Evolutionary conservation across 2,329 filamentous ascomycete species (phyloP), one percentile per base, ranked within the genome.

Genomic region (Monosporascus ibericus): DNA sequence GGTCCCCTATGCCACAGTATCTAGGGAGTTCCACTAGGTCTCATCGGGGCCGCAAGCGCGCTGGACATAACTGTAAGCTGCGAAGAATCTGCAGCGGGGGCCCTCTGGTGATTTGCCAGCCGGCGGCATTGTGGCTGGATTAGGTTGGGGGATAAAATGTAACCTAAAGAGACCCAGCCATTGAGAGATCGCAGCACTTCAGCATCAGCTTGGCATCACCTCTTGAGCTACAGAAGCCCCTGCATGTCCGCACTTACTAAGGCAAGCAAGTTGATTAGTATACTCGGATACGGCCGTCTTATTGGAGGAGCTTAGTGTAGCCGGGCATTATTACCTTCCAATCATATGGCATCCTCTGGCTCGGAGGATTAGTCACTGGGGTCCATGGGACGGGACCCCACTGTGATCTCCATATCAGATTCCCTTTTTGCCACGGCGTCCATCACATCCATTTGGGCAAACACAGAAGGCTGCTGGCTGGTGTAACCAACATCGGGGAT

Each of bases 151-250:
- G 56, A 48, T 49, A 40, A 40, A 27, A 55, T 55, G 51, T 50
- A 58, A 53, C 54, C 48, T 50, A 50, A 47, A 34, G 22, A 34
- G 15, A 25, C 34, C 37, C n/a, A 39, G 48, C 60, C 59, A 63
- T 55, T 63, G 50, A 57, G 55, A 48, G 8, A 27, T 46, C 52
- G 46, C 50, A 58, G 60, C 60, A 61, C 60, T 39, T 54, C 34
- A 52, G 22, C 47, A 51, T 24, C 39, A 11, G 39, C 39, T 42
- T 42, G 39, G 39, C 39, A 51, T 42, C 48, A 50, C 50, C 48
- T 48, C 53, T 54, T 50, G 44, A 55, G 44, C 54, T 62, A 58
- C 56, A 56, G 38, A 48, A 39, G 42, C 48, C 58, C 58, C 47
- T 61, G 57, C 39, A 52, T n/a, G 52, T 55, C 49, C 34, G 52